A percentile compares a stretch with the other conserved stretches of the same genome.
phyloP scores from a whole-genome alignment of 129 eudicot species.

The Saussurea involucrata region DNA sequence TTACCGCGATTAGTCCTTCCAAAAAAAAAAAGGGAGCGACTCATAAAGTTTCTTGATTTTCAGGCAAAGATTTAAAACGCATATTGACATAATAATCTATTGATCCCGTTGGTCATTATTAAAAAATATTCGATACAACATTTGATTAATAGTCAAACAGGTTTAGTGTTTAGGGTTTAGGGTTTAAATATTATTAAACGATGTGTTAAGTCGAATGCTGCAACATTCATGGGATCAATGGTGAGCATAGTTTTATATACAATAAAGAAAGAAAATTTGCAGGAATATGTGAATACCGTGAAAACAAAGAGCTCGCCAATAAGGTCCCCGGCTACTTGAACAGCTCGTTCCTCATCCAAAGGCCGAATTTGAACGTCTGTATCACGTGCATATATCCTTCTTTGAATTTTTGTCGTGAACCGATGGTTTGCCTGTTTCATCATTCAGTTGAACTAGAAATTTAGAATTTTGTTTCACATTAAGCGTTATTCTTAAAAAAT shows the following conservation, averaged over 20 bases:
- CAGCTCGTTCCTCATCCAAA: conserved; percentile 92
- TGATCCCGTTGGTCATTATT: too few species aligned
- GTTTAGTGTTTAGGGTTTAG: neutral
- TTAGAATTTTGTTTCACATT: neutral
- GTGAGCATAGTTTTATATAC: neutral
- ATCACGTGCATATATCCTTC: conserved; percentile 80
- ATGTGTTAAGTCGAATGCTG: neutral
- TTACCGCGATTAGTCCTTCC: too few species aligned
- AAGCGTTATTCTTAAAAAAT: too few species aligned
- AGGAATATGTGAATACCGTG: conserved; percentile 42
- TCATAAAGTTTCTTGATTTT: too few species aligned
- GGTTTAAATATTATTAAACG: neutral
- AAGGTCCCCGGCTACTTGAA: conserved; percentile 88
- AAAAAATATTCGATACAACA: neutral
- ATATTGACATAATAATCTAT: too few species aligned
- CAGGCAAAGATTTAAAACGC: too few species aligned
- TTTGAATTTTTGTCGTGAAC: conserved; percentile 75
- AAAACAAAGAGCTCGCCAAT: conserved; percentile 87
- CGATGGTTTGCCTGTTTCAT: conserved; percentile 69
- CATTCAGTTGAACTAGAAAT: neutral
- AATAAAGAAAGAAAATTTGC: neutral
- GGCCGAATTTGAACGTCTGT: conserved; percentile 90
- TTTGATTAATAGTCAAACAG: neutral
- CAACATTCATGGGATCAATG: neutral
- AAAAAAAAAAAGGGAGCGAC: too few species aligned